Evolutionary conservation across 1,139 yeast species (phyloP), one percentile per base, ranked within the genome.

Genomic region (Wickerhamomyces sp.): DNA sequence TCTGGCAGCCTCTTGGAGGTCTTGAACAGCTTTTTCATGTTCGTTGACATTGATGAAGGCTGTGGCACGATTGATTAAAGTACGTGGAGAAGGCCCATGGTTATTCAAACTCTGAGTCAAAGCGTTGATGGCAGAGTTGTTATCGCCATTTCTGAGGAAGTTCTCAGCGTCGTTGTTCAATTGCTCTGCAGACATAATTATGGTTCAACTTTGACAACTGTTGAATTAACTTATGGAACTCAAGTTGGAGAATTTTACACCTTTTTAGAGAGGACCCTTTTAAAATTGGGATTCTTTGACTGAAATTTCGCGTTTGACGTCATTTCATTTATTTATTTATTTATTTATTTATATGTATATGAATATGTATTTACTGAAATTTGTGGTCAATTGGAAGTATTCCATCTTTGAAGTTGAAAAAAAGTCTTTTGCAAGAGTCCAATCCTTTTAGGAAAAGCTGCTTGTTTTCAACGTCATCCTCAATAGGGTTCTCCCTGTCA

Each of bases 41-140:
- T 50, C 38, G 7, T 46, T 42, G 15, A 42, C 28, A 20, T 46
- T 34, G 7, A 47, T 30, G 20, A 44, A 44, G 5, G 48, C 47
- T 7, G 37, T 37, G 0, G 58, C 57, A 30, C 52, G 46, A 34
- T 44, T 47, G 42, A 52, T 54, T 26, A 52, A 33, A 2, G 48
- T 39, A 14, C 49, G 40, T 5, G 52, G 37, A 2, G 44, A 33
- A n/a, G 46, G 44, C 15, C 55, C 51, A 7, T 40, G 36, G 18
- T 43, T 43, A 13, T 40, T 28, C 9, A 49, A 20, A 12, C 42
- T 36, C 7, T 44, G 39, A n/a, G 40, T 45, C 4, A 44, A 19
- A 3, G 43, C 24, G 9, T 37, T 22, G 24, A 47, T 30, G 1
- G 55, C 56, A 26, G 42, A 35, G 12, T 42, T 37, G 26, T 41